Evolutionary conservation across 176 grass and related monocot genomes (phyloP).

Genomic region (Ananas comosus): DNA sequence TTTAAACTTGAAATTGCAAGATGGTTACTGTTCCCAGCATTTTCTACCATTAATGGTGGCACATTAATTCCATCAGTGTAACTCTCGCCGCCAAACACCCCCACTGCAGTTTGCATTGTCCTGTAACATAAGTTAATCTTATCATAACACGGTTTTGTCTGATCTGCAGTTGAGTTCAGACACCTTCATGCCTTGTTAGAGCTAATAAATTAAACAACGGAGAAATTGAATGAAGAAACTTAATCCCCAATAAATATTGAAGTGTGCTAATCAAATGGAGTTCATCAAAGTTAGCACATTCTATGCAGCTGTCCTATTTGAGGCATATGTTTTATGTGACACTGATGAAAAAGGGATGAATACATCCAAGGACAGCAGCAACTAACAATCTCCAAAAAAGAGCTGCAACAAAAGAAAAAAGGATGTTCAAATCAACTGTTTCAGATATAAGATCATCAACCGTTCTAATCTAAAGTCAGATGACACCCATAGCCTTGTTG

Average conservation of each 20-base stretch:
- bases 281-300: neutral
- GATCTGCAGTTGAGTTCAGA: neutral
- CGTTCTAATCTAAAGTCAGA: too few species aligned
- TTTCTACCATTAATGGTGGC: conserved; percentile 57
- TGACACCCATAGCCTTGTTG: too few species aligned
- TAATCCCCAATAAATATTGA: neutral
- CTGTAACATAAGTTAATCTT: conserved; percentile 27
- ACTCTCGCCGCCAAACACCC: conserved; percentile 82
- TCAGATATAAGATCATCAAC: too few species aligned
- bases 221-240: neutral
- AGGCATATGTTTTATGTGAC: too few species aligned
- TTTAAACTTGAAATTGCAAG: conserved; percentile 56
- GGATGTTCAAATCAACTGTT: too few species aligned
- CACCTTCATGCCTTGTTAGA: neutral
- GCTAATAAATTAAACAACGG: neutral
- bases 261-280: neutral
- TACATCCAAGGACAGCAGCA: too few species aligned
- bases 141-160: neutral
- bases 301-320: neutral
- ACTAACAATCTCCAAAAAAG: too few species aligned
- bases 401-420: too few species aligned
- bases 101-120: conserved; percentile 92
- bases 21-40: conserved; percentile 42
- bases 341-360: too few species aligned
- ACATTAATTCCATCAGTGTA: conserved; percentile 26